These are phyloP conservation scores for Cryptococcus neoformans DNA, from an alignment of 1,284 basidiomycete species.

Conservation along the genomic window DNA sequence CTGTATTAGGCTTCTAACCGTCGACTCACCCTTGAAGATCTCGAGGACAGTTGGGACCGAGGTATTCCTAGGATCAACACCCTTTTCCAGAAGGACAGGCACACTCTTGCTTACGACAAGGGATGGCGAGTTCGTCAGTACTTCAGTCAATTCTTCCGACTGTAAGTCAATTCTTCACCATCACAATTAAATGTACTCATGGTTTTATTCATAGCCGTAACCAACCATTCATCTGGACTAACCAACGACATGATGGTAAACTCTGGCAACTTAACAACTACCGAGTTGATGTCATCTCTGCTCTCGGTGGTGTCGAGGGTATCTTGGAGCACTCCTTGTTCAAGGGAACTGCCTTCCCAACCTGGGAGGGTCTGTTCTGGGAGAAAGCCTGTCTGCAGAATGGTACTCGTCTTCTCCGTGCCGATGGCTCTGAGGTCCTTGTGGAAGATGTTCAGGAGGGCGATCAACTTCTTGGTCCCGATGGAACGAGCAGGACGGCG, in stretches of 20 bases:
- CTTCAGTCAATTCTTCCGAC: conserved; percentile 95
- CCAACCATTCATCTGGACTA: conserved; percentile 99
- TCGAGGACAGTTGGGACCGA: conserved; percentile 95
- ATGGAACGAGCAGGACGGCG: no score
- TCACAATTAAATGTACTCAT: background rate
- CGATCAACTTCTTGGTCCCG: no score
- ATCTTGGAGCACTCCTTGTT: conserved; percentile 97
- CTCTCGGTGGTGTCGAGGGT: conserved; percentile 79
- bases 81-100: conserved; percentile 62
- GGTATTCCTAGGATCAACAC: conserved; percentile 70
- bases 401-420: no score
- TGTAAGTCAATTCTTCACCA: conserved; percentile 6
- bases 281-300: conserved; percentile 98
- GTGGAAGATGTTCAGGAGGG: no score
- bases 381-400: conserved; percentile 61
- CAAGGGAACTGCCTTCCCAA: conserved; percentile 79
- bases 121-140: conserved; percentile 92
- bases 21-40: conserved; percentile 91
- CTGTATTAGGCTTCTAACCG: conserved; percentile 73
- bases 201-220: conserved; percentile 47
- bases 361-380: conserved; percentile 70
- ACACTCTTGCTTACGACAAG: conserved; percentile 96
- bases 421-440: no score
- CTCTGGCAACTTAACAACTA: conserved; percentile 98
- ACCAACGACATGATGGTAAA: conserved; percentile 96